These are phyloP conservation scores for Aquilaria malaccensis DNA, from an alignment of 345 rosid species.

Conservation along the genomic window DNA sequence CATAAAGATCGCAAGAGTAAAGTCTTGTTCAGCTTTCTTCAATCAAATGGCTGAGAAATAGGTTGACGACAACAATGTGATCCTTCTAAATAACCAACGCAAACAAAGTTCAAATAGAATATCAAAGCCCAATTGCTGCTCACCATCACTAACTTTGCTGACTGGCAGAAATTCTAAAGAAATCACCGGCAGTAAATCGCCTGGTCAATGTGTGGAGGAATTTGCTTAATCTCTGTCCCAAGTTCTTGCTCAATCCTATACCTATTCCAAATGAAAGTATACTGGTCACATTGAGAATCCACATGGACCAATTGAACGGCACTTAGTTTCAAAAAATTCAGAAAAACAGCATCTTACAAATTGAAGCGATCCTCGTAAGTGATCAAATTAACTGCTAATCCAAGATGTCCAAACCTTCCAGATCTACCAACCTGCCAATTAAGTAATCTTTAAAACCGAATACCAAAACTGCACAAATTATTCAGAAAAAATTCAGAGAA, in stretches of 20 bases:
- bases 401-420: conserved; percentile 95
- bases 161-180: conserved; percentile 13
- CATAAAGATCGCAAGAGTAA: too few species aligned
- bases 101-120: too few species aligned
- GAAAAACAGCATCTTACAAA: conserved; percentile 42
- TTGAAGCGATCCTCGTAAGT: conserved; percentile 93
- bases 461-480: background rate
- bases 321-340: background rate
- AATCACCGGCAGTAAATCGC: conserved; percentile 76
- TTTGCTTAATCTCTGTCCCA: conserved; percentile 93
- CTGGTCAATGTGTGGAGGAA: conserved; percentile 92
- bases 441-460: background rate
- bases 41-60: too few species aligned
- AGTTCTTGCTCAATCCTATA: conserved; percentile 98
- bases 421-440: conserved; percentile 74
- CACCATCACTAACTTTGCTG: conserved; percentile 37
- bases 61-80: too few species aligned
- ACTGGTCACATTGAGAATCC: background rate
- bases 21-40: too few species aligned
- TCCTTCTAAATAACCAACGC: too few species aligned
- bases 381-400: conserved; percentile 89
- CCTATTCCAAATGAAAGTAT: conserved; percentile 29
- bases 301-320: background rate
- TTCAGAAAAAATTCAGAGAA: background rate
- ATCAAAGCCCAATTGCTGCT: conserved; percentile 15